Percentiles rank a stretch among this genome's conserved stretches.
phyloP scores from a whole-genome alignment of 306 rosid species.

The Ormosia emarginata region DNA sequence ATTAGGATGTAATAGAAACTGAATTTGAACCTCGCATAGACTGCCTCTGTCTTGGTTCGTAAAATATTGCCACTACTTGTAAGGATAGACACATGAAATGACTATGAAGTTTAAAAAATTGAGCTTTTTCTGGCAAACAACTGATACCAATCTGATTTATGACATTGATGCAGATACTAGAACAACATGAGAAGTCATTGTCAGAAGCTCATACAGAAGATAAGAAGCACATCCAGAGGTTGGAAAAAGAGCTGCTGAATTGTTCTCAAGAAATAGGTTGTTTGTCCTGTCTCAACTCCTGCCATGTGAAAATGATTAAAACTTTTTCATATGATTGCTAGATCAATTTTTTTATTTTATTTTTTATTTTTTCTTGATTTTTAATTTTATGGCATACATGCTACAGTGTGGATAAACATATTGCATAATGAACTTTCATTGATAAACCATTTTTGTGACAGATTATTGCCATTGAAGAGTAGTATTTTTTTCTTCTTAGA shows the following conservation, averaged over 20 bases:
- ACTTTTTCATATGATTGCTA: not conserved
- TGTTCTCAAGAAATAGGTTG: conserved; percentile 92
- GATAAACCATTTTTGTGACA: not conserved
- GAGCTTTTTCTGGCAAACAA: not conserved
- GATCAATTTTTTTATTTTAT: not conserved
- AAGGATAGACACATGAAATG: not conserved
- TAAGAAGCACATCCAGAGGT: conserved; percentile 53
- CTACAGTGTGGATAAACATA: not conserved
- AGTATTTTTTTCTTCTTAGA: not conserved
- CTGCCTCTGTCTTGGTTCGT: not conserved
- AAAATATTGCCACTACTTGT: not conserved
- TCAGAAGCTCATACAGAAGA: conserved; percentile 53
- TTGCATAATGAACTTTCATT: conserved; percentile 11
- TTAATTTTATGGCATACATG: not conserved
- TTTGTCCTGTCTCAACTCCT: not conserved
- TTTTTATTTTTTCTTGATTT: not conserved
- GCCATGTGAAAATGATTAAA: not conserved
- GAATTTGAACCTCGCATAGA: conserved; percentile 6
- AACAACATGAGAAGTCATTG: conserved; percentile 49
- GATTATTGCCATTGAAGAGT: not conserved
- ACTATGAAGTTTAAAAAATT: not conserved
- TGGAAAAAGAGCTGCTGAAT: conserved; percentile 73
- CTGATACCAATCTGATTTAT: conserved; percentile 23
- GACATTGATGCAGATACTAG: conserved; percentile 54
- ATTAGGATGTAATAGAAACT: not conserved